Evolutionary conservation across 2,329 filamentous ascomycete species (phyloP).

Genomic region (Didymella lethalis): DNA sequence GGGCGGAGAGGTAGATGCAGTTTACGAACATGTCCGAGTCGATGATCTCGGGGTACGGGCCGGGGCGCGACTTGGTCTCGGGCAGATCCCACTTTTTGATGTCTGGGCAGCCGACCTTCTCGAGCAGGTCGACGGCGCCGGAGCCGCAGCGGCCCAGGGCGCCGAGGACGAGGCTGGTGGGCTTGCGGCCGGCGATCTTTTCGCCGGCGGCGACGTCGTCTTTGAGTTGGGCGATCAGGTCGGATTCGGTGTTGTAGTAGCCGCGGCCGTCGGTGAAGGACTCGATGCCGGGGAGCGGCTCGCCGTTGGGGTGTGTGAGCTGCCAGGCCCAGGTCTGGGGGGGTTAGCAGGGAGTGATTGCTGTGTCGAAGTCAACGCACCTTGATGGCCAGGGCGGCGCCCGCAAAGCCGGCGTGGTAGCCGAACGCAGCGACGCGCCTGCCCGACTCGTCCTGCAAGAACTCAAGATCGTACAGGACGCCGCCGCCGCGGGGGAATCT

Average conservation of each 20-base stretch:
- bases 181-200: slow-evolving; percentile 71
- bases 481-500: slow-evolving; percentile 80
- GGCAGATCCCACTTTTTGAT: slow-evolving; percentile 80
- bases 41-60: slow-evolving; percentile 80
- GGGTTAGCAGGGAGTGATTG: slow-evolving; percentile 14
- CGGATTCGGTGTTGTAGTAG: slow-evolving; percentile 75
- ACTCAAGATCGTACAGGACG: slow-evolving; percentile 85
- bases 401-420: slow-evolving; percentile 57
- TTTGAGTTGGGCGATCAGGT: slow-evolving; percentile 77
- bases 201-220: slow-evolving; percentile 71
- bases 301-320: slow-evolving; percentile 70
- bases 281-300: slow-evolving; percentile 71
- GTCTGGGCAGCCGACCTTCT: slow-evolving; percentile 74
- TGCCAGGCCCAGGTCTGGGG: slow-evolving; percentile 82
- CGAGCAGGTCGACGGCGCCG: slow-evolving; percentile 82
- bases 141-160: slow-evolving; percentile 79
- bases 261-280: slow-evolving; percentile 58
- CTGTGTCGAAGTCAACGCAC: slow-evolving; percentile 20
- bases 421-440: slow-evolving; percentile 76
- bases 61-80: slow-evolving; percentile 71
- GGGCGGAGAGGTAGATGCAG: slow-evolving; percentile 77
- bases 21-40: slow-evolving; percentile 63
- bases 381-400: slow-evolving; percentile 57
- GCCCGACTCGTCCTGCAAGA: slow-evolving; percentile 76
- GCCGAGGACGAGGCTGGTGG: slow-evolving; percentile 83